Base-by-base conservation (phyloP, 2,329 filamentous ascomycete genomes). In the Cladosporium cucumerinum region DNA sequence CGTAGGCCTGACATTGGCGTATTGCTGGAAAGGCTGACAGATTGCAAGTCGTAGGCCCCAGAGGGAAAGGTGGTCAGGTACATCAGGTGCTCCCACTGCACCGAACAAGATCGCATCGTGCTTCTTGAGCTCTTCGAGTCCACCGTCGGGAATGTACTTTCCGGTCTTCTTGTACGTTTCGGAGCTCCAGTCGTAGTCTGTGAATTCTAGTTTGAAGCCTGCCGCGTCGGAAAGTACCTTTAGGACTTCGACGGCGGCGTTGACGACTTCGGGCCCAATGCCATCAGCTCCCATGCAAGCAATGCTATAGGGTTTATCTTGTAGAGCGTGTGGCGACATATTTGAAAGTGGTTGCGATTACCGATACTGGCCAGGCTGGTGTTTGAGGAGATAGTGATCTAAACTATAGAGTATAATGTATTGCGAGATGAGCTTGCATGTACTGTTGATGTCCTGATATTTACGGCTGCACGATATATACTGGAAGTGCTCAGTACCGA, bases 21-120 rank as follows among this genome's bases (percentile, higher is more conserved):
- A 86, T 69, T 85, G 81, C 67, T 86, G 83, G 46, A 86, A 79
- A 0, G 82, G 80, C 43, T 84, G 80, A 49, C 84, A 82, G 62
- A 86, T 84, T 7, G 83, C 82, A 8, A 86, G 76, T n/a, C 83
- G 77, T 5, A 85, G 77, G 14, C 82, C 81, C 84, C 84, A 85
- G 3, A 86, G 77, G 0, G 82, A 85, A 63, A 86, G 82, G 66
- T 86, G 84, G 66, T 86, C 62, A 8, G 62, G 62, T 16, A 64
- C 62, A 39, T 81, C 79, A 25, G 85, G 86, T 54, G 85, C 86
- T 14, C 88, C 88, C 5, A 90, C 88, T 7, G 88, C 87, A 16
- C 88, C 88, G 67, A 90, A 90, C 52, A 89, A 82, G 63, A 89
- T 88, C 2, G 88, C 87, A 71, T 90, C 85, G 68, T 88, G 87